These are phyloP conservation scores for Podaxis sp. DNA, from an alignment of 768 basidiomycete genomes.

Conservation along the genomic window DNA sequence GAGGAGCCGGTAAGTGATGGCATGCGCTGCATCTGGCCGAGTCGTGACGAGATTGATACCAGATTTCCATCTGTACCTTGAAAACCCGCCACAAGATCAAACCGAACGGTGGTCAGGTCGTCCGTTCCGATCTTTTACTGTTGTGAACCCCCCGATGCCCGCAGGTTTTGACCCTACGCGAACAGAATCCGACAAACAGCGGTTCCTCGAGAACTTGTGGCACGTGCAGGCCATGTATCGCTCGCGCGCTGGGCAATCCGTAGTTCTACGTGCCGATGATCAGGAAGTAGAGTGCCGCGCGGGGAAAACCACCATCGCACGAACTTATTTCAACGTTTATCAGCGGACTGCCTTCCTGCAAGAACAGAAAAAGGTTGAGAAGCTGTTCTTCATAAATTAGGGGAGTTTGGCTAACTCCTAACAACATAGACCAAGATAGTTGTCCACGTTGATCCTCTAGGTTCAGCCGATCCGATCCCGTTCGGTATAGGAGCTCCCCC, in stretches of 20 bases:
- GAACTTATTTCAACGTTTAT: constrained; percentile 89
- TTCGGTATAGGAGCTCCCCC: constrained; percentile 69
- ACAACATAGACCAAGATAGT: constrained; percentile 74
- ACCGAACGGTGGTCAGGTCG: constrained; percentile 86
- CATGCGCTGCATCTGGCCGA: constrained; percentile 4
- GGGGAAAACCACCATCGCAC: constrained; percentile 60
- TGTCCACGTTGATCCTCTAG: constrained; percentile 77
- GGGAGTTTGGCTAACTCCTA: constrained; percentile 1
- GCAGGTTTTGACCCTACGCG: constrained; percentile 62
- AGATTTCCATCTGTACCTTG: constrained; percentile 87
- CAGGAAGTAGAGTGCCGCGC: constrained; percentile 68
- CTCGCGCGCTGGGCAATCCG: constrained; percentile 67
- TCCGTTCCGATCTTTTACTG: constrained; percentile 73
- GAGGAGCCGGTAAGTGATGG: constrained; percentile 66
- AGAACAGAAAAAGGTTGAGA: constrained; percentile 70
- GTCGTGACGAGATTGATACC: constrained; percentile 1
- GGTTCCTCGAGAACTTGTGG: constrained; percentile 90
- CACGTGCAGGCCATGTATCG: constrained; percentile 78
- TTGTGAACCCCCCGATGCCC: constrained; percentile 71
- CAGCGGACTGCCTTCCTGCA: constrained; percentile 75
- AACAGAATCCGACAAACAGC: constrained; percentile 64
- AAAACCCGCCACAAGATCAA: constrained; percentile 77
- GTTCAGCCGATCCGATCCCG: constrained; percentile 72
- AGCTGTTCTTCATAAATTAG: background rate
- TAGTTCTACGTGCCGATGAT: constrained; percentile 67